Percentiles rank a stretch among this genome's conserved stretches.
phyloP scores from a whole-genome alignment of 495 filamentous ascomycete genomes.

The Neurospora sp. region DNA sequence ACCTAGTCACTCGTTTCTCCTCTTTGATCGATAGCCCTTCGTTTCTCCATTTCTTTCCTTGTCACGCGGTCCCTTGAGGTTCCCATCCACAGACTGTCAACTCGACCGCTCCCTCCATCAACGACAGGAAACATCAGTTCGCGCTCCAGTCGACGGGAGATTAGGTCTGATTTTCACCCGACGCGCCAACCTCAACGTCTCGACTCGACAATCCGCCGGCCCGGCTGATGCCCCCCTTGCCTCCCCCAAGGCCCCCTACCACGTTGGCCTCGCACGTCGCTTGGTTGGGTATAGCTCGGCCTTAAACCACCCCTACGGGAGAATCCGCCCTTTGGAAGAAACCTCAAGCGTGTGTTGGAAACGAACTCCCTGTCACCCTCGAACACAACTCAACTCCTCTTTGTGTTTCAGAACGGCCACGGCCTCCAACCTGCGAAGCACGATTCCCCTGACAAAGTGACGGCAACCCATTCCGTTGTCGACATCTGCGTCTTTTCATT shows the following conservation, averaged over 20 bases:
- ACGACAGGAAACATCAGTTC: not conserved
- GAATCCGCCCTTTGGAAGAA: not conserved
- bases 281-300: not conserved
- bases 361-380: conserved; percentile 23
- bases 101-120: not conserved
- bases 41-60: not conserved
- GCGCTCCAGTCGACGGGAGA: not conserved
- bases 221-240: conserved; percentile 3
- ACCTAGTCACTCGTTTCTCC: not conserved
- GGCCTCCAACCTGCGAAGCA: conserved; percentile 21
- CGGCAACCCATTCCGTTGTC: conserved; percentile 10
- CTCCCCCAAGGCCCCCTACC: conserved; percentile 3
- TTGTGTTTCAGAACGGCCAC: conserved; percentile 36
- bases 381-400: conserved; percentile 30
- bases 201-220: not conserved
- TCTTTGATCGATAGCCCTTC: not conserved
- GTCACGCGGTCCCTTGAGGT: not conserved
- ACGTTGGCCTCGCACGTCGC: not conserved
- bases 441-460: conserved; percentile 10
- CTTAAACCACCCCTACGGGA: not conserved
- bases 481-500: conserved; percentile 6
- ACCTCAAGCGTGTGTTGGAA: conserved; percentile 4
- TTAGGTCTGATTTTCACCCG: not conserved
- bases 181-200: not conserved
- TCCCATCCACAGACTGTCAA: not conserved